Conservation (phyloP, 106 monocot genomes). For the Gastrodia elata region DNA sequence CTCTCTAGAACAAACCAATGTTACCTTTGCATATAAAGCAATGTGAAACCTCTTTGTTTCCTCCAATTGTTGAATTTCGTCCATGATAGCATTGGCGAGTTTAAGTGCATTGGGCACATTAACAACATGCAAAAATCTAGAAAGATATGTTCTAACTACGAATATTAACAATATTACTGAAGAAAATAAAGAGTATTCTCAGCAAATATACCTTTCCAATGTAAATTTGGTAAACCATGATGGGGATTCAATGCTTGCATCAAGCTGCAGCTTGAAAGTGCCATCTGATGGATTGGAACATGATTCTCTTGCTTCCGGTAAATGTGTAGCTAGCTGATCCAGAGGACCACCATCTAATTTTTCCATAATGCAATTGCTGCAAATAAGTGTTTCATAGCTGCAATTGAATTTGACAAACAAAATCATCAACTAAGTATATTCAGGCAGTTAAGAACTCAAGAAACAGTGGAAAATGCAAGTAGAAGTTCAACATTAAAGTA, state of each 20-base stretch:
- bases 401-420: conserved; percentile 1
- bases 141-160: conserved; percentile 4
- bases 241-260: conserved; percentile 20
- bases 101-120: conserved; percentile 34
- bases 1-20: not conserved
- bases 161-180: not conserved
- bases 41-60: conserved; percentile 65
- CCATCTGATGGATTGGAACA: conserved; percentile 20
- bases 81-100: conserved; percentile 28
- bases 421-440: conserved; percentile 1
- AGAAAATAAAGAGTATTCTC: not conserved
- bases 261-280: conserved; percentile 47
- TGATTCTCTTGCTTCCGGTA: conserved; percentile 38
- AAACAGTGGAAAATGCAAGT: not conserved
- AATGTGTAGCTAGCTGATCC: conserved; percentile 24
- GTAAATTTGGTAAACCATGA: conserved; percentile 89
- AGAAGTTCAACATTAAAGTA: not conserved
- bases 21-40: conserved; percentile 57
- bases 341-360: conserved; percentile 22
- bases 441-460: not conserved
- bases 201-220: conserved; percentile 33
- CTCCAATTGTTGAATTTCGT: conserved; percentile 61
- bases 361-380: conserved; percentile 21
- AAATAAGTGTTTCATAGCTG: conserved; percentile 29
- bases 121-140: conserved; percentile 57